Percentiles rank a stretch among this genome's conserved stretches.
Evolutionary conservation across 768 basidiomycete genomes (phyloP).

Genomic region (Dentipellis sp.): DNA sequence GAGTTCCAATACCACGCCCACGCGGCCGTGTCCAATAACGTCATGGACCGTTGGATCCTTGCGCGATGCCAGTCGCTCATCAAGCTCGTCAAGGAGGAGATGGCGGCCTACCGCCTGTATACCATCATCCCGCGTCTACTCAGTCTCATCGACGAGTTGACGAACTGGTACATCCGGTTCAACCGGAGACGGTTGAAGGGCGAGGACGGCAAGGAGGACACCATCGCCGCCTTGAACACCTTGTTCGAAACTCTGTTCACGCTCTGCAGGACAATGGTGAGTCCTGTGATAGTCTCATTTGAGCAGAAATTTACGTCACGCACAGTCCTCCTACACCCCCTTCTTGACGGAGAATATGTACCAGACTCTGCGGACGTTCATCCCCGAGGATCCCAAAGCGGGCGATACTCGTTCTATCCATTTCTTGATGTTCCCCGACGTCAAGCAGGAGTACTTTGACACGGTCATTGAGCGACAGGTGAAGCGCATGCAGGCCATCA

Average conservation of each 20-base stretch:
- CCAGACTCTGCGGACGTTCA: constrained; percentile 79
- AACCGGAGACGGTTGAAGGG: constrained; percentile 95
- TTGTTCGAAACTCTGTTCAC: constrained; percentile 94
- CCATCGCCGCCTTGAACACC: constrained; percentile 82
- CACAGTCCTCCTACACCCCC: constrained; percentile 92
- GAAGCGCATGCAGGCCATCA: constrained; percentile 89
- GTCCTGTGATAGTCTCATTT: constrained; percentile 16
- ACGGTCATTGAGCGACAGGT: constrained; percentile 90
- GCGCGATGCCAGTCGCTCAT: constrained; percentile 98
- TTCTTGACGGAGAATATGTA: constrained; percentile 97
- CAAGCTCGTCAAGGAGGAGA: constrained; percentile 83
- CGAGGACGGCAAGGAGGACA: constrained; percentile 85
- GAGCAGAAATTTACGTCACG: not conserved
- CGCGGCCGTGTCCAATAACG: constrained; percentile 75
- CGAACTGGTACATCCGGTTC: constrained; percentile 99
- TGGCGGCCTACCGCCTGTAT: constrained; percentile 95
- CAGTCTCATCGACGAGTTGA: constrained; percentile 89
- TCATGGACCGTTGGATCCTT: constrained; percentile 98
- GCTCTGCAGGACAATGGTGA: constrained; percentile 89
- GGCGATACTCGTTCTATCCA: constrained; percentile 89
- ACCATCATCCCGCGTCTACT: constrained; percentile 94
- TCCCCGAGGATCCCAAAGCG: constrained; percentile 61
- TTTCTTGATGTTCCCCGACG: constrained; percentile 89
- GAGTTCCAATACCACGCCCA: constrained; percentile 86
- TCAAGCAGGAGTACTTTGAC: constrained; percentile 94